Evolutionary conservation across 768 basidiomycete genomes (phyloP), one percentile per base, ranked within the genome.

Genomic region (Collybiopsis confluens): DNA sequence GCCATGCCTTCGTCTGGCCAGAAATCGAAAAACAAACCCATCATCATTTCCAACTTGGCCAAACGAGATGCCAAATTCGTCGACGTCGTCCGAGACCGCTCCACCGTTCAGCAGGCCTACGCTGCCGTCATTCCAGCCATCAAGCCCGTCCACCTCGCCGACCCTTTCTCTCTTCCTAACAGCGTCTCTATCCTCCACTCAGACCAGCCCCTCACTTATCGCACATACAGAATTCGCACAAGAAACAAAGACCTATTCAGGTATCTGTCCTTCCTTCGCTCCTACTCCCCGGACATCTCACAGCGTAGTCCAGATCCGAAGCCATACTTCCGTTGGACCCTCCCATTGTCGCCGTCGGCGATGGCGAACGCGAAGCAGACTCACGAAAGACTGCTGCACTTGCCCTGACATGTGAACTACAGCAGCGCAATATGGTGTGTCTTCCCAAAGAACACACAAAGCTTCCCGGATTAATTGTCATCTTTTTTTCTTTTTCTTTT

Each of bases 331-430:
- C 70, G 45, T 60, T 70, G 28, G 71, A 73, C 5, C 64, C 72
- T 2, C 67, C 67, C 11, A 64, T 90, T 30, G 61, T 77, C 52
- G 90, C 81, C 7, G 66, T 85, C 2, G 91, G 89, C 6, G 86
- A 91, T 66, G 70, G 74, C 43, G 10, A 65, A 3, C 73, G 69
- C 13, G 83, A 76, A 65, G 85, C 83, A 59, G 77, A 85, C 20
- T 85, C 92, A 0, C 81, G 87, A 59, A 78, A 78, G 64, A 72
- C 93, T n/a, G 90, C 91, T 5, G 85, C 86, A 1, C 69, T 92
- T 23, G 85, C 85, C 41, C 86, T 85, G 6, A 67, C 88, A 30
- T 80, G 87, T 63, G 90, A 94, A 61, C 64, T 95, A 18, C 77
- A 85, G 38, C 68, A 69, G 16, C 64, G 74, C 20, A 84, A 83